phyloP scores from a whole-genome alignment of 345 rosid species.

The Isatis tinctoria region DNA sequence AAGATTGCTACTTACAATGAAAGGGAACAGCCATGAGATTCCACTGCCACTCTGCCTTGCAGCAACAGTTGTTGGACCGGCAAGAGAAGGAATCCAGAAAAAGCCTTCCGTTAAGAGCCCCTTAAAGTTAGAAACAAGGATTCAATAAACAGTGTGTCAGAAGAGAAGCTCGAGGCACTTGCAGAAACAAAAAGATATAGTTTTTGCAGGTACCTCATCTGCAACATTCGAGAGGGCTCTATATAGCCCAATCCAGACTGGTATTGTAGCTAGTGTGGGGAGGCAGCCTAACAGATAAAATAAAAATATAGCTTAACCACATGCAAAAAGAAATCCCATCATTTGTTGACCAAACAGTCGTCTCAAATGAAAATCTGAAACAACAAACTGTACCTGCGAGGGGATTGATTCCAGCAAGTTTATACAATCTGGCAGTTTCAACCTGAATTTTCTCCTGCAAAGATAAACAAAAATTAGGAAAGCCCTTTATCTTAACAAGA shows the following conservation, averaged over 20 bases:
- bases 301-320: background rate
- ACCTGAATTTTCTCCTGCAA: conserved; percentile 90
- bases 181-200: background rate
- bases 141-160: conserved; percentile 17
- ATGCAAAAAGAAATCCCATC: background rate
- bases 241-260: conserved; percentile 95
- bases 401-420: conserved; percentile 89
- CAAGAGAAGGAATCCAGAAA: conserved; percentile 96
- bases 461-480: conserved; percentile 4
- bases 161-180: background rate
- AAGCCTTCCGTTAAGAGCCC: conserved; percentile 98
- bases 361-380: background rate
- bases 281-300: conserved; percentile 57
- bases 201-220: conserved; percentile 52
- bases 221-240: conserved; percentile 99
- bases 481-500: conserved; percentile 1
- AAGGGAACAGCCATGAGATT: conserved; percentile 93
- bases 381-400: conserved; percentile 57
- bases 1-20: conserved; percentile 51
- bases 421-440: conserved; percentile 90
- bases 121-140: conserved; percentile 35
- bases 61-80: conserved; percentile 92
- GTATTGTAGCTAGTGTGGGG: conserved; percentile 96
- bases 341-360: background rate
- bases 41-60: conserved; percentile 84